phyloP scores from a whole-genome alignment of 768 basidiomycete species.

The Symmetrospora coprosmae region DNA sequence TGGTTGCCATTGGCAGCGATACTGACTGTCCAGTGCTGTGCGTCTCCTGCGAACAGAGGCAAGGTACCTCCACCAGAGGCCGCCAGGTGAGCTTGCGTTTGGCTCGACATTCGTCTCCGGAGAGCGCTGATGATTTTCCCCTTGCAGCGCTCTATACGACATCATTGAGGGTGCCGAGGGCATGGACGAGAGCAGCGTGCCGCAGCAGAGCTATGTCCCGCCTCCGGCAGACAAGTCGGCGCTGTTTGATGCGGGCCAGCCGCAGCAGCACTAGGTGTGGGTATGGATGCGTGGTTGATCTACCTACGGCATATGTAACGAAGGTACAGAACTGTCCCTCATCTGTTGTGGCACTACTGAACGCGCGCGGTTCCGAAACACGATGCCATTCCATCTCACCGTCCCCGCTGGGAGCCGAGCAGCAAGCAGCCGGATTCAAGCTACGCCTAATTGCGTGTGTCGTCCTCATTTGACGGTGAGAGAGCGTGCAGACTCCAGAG shows the following conservation, averaged over 20 bases:
- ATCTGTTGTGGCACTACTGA: too few species aligned
- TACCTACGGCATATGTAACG: too few species aligned
- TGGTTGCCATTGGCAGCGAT: not conserved
- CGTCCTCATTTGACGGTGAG: too few species aligned
- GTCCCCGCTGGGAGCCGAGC: too few species aligned
- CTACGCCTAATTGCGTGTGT: too few species aligned
- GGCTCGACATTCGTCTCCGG: not conserved
- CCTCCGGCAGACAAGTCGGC: not conserved
- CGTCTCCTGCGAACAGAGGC: conserved; percentile 48
- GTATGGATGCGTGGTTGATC: too few species aligned
- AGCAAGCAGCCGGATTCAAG: too few species aligned
- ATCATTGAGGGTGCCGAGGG: conserved; percentile 57
- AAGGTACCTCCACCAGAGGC: conserved; percentile 91
- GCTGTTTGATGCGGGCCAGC: conserved; percentile 9
- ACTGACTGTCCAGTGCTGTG: not conserved
- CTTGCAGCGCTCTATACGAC: conserved; percentile 56
- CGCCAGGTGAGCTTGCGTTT: too few species aligned
- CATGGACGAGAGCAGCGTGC: conserved; percentile 38
- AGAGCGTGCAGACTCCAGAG: too few species aligned
- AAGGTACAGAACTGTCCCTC: too few species aligned
- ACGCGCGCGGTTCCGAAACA: too few species aligned
- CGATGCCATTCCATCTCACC: too few species aligned
- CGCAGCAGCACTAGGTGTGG: not conserved
- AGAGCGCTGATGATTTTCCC: not conserved
- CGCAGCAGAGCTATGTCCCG: conserved; percentile 22